phyloP scores from a whole-genome alignment of 225 moss, liverwort and hornwort species.

The Polytrichum commune region DNA sequence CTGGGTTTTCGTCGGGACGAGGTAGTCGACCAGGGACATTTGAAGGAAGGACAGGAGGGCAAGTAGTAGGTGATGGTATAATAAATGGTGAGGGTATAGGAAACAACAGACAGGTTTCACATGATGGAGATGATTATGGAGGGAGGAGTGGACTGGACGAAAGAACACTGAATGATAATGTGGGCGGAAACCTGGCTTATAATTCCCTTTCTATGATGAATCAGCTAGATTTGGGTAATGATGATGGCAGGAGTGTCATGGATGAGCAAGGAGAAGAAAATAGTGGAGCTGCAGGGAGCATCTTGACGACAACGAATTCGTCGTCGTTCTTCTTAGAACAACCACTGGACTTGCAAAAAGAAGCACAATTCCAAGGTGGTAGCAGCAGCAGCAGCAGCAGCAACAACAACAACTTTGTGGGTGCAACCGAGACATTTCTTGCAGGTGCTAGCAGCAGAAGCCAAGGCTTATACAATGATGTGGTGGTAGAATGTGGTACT shows the following conservation, averaged over 20 bases:
- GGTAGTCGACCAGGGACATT: slow-evolving; percentile 28
- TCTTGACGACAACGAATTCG: too few species aligned
- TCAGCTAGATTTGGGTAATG: slow-evolving; percentile 26
- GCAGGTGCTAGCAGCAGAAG: slow-evolving; percentile 33
- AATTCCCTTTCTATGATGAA: slow-evolving; percentile 39
- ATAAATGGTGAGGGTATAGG: too few species aligned
- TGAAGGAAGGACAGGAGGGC: slow-evolving; percentile 39
- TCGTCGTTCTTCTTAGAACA: slow-evolving; percentile 5
- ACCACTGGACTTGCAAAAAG: slow-evolving; percentile 37
- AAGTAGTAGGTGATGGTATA: slow-evolving; percentile 25
- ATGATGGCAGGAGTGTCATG: slow-evolving; percentile 39
- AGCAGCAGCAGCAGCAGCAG: slow-evolving; percentile 22
- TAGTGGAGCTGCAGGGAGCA: slow-evolving; percentile 23
- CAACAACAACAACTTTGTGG: slow-evolving; percentile 17
- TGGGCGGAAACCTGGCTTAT: slow-evolving; percentile 29
- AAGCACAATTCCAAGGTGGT: slow-evolving; percentile 29
- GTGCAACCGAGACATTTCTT: slow-evolving; percentile 40
- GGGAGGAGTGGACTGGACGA: slow-evolving; percentile 47
- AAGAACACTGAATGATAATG: slow-evolving; percentile 28
- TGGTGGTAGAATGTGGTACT: slow-evolving; percentile 35
- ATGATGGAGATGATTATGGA: slow-evolving; percentile 6
- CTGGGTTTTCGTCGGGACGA: slow-evolving; percentile 32
- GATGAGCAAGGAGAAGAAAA: slow-evolving; percentile 49
- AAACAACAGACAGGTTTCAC: too few species aligned
- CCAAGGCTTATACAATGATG: slow-evolving; percentile 38